Percentiles rank a stretch among this genome's conserved stretches.
phyloP scores from a whole-genome alignment of 2,329 filamentous ascomycete genomes.

The Claviceps capensis region DNA sequence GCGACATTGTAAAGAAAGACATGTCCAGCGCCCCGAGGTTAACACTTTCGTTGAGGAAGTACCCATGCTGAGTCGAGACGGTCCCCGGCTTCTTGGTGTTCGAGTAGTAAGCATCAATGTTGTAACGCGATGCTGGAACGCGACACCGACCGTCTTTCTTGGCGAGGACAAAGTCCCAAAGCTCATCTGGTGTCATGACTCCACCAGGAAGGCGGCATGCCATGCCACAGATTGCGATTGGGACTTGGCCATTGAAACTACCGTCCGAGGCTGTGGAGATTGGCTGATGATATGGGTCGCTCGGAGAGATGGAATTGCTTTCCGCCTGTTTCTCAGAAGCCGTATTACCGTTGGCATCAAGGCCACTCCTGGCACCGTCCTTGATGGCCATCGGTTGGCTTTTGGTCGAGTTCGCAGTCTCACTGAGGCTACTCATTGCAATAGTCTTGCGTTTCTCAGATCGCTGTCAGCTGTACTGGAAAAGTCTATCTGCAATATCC shows the following conservation, averaged over 20 bases:
- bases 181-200: slow-evolving; percentile 1
- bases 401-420: no score
- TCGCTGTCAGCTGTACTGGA: no score
- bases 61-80: slow-evolving; percentile 10
- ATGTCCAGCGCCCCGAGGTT: slow-evolving; percentile 17
- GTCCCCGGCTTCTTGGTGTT: background rate
- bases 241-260: background rate
- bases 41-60: slow-evolving; percentile 13
- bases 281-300: background rate
- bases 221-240: slow-evolving; percentile 8
- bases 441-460: no score
- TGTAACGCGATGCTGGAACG: background rate
- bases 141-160: slow-evolving; percentile 4
- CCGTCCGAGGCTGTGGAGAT: background rate
- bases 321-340: no score
- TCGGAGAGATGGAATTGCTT: no score
- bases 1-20: slow-evolving; percentile 18
- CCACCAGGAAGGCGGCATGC: slow-evolving; percentile 7
- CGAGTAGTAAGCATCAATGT: background rate
- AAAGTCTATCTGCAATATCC: no score
- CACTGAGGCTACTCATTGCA: no score
- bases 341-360: no score
- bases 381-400: no score
- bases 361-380: no score
- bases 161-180: slow-evolving; percentile 6